Evolutionary conservation across 257 asterid species (phyloP).

Genomic region (Solanum appendiculatum): DNA sequence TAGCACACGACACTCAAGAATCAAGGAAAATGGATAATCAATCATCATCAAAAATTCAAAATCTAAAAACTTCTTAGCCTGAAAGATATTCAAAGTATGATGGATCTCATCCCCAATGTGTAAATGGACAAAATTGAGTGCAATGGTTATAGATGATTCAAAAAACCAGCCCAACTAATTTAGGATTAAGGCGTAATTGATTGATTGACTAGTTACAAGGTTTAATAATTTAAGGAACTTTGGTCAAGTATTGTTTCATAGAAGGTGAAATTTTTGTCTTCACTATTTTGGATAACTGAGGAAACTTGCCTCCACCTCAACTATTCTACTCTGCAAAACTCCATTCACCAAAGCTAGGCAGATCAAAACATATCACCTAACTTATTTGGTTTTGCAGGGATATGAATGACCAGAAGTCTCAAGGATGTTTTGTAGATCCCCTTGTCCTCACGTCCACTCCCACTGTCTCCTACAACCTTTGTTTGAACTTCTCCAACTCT

Average conservation of each 20-base stretch:
- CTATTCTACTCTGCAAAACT: background rate
- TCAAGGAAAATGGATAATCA: background rate
- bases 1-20: background rate
- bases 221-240: background rate
- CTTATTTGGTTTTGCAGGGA: background rate
- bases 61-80: background rate
- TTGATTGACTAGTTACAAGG: background rate
- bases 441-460: background rate
- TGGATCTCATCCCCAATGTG: background rate
- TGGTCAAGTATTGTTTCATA: background rate
- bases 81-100: background rate
- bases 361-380: background rate
- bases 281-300: background rate
- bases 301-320: background rate
- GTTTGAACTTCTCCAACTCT: background rate
- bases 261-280: background rate
- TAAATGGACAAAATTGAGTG: background rate
- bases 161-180: background rate
- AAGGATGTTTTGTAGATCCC: background rate
- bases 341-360: background rate
- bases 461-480: background rate
- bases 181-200: background rate
- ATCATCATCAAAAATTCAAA: background rate
- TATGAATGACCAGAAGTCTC: background rate
- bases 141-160: background rate